Percentiles rank a stretch among this genome's conserved stretches.
phyloP scores from a whole-genome alignment of 1,284 basidiomycete species.

The Malassezia pachydermatis region DNA sequence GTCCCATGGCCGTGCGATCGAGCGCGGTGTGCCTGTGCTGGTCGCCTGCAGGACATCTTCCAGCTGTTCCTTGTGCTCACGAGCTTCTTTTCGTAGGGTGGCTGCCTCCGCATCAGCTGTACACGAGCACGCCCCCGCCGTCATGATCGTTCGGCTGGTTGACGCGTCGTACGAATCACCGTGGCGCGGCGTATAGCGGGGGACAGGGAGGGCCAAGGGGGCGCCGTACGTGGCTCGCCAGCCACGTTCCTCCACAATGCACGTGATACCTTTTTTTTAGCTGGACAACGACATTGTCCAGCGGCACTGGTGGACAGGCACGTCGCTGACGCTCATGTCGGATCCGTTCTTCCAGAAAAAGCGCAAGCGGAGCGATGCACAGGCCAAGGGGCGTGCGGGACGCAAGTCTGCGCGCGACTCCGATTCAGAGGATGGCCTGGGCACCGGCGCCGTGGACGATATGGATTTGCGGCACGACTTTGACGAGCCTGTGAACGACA shows the following conservation, averaged over 20 bases:
- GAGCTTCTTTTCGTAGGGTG: slow-evolving; percentile 24
- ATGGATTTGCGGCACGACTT: slow-evolving; percentile 35
- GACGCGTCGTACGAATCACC: background rate
- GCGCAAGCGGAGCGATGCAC: slow-evolving; percentile 31
- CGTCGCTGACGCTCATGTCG: slow-evolving; percentile 41
- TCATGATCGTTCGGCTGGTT: background rate
- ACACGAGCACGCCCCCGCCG: slow-evolving; percentile 18
- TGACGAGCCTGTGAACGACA: slow-evolving; percentile 28
- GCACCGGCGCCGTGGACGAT: slow-evolving; percentile 22
- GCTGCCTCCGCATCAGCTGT: slow-evolving; percentile 21
- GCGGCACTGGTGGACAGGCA: too few species aligned
- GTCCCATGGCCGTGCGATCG: slow-evolving; percentile 15
- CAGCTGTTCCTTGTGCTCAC: slow-evolving; percentile 24
- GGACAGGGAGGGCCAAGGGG: too few species aligned
- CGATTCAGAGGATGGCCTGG: slow-evolving; percentile 20
- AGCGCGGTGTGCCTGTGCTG: slow-evolving; percentile 17
- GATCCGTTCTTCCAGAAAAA: slow-evolving; percentile 49
- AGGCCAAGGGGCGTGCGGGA: background rate
- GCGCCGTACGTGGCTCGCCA: too few species aligned
- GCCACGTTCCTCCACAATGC: slow-evolving; percentile 3
- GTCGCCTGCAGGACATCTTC: slow-evolving; percentile 23
- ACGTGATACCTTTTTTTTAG: slow-evolving; percentile 14
- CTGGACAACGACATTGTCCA: too few species aligned
- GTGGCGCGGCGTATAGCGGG: background rate
- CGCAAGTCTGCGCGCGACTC: slow-evolving; percentile 8